Conservation (phyloP, 805 yeast species). For the Candida boleticola region DNA sequence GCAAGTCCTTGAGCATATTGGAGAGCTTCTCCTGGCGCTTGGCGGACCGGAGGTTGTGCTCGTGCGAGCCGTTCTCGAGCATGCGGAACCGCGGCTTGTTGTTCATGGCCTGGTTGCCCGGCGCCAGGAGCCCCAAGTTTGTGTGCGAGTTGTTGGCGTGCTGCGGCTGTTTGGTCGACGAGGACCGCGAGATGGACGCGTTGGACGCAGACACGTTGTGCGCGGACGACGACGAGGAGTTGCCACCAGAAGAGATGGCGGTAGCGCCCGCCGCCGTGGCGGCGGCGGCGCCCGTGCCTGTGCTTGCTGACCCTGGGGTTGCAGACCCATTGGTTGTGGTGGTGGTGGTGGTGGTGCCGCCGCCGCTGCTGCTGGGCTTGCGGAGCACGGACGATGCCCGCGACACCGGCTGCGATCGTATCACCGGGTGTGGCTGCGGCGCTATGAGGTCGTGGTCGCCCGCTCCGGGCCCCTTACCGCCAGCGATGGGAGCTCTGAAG, state of each 20-base stretch:
- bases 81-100: constrained; percentile 49
- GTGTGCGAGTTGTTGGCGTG: constrained; percentile 1
- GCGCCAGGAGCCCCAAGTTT: constrained; percentile 1
- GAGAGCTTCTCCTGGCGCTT: constrained; percentile 75
- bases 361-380: constrained; percentile 8
- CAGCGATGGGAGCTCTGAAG: too few relatives aligned
- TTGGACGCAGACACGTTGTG: not conserved
- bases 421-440: not conserved
- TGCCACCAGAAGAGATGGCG: not conserved
- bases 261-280: not conserved
- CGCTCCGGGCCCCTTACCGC: too few relatives aligned
- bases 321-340: not conserved
- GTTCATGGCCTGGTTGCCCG: constrained; percentile 6
- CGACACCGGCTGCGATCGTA: constrained; percentile 10
- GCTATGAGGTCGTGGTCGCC: not conserved
- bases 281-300: not conserved
- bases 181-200: not conserved
- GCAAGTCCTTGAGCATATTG: constrained; percentile 69
- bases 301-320: not conserved
- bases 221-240: too few relatives aligned
- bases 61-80: constrained; percentile 72
- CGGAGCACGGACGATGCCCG: constrained; percentile 16
- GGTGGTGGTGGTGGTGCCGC: not conserved
- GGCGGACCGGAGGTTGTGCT: constrained; percentile 73
- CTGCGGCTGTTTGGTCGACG: not conserved